Percentiles rank a stretch among this genome's conserved stretches.
Evolutionary conservation across 2,329 filamentous ascomycete genomes (phyloP).

Genomic region (Cladosporium sp.): DNA sequence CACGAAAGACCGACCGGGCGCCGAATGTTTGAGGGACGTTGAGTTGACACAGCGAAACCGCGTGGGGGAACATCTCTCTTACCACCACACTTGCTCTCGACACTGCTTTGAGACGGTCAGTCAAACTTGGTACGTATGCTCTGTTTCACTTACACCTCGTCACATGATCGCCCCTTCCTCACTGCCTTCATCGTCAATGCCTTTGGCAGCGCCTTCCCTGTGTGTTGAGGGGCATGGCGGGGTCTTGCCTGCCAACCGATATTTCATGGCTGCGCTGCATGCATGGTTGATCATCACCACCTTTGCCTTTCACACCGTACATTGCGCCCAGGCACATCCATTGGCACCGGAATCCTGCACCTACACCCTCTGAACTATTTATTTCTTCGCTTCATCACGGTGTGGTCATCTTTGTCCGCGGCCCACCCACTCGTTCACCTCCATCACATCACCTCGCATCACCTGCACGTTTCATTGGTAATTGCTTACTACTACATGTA

Average conservation of each 20-base stretch:
- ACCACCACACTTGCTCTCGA: constrained; percentile 6
- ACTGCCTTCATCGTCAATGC: background rate
- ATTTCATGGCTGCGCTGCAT: constrained; percentile 9
- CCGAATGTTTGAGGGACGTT: constrained; percentile 12
- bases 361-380: background rate
- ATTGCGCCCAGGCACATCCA: background rate
- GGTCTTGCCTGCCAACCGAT: constrained; percentile 5
- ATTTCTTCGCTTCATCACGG: background rate
- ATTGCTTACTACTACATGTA: constrained; percentile 13
- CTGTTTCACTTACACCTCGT: background rate
- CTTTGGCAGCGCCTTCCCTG: background rate
- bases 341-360: background rate
- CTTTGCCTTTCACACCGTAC: constrained; percentile 5
- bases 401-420: background rate
- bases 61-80: constrained; percentile 5
- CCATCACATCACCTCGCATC: constrained; percentile 7
- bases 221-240: constrained; percentile 14
- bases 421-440: constrained; percentile 1
- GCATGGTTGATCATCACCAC: constrained; percentile 4
- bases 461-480: constrained; percentile 16
- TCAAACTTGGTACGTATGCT: background rate
- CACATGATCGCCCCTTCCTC: background rate
- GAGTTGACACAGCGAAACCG: background rate
- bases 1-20: background rate
- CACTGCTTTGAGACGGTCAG: background rate